phyloP scores from a whole-genome alignment of 2,329 filamentous ascomycete species.

The Ophiosphaerella herpotricha region DNA sequence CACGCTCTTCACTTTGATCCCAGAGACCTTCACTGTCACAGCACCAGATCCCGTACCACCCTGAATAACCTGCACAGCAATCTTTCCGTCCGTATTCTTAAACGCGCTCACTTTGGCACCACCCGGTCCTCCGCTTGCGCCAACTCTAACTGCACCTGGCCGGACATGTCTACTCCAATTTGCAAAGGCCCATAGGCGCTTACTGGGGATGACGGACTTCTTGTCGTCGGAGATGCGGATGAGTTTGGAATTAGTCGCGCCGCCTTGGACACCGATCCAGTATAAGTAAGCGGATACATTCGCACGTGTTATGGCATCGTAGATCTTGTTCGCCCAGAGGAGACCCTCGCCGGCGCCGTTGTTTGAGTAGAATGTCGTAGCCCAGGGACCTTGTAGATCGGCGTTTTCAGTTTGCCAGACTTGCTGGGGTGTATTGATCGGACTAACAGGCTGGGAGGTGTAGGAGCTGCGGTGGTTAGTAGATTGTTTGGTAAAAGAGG shows the following conservation, averaged over 20 bases:
- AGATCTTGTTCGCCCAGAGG: conserved; percentile 61
- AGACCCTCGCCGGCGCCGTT: conserved; percentile 58
- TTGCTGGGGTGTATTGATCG: conserved; percentile 44
- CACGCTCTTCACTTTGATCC: conserved; percentile 30
- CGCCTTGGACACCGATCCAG: conserved; percentile 56
- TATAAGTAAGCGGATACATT: conserved; percentile 60
- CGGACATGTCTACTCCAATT: conserved; percentile 47
- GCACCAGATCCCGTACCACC: conserved; percentile 20
- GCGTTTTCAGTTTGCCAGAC: conserved; percentile 61
- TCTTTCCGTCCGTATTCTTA: conserved; percentile 38
- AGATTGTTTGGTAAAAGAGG: neutral
- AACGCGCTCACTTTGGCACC: conserved; percentile 42
- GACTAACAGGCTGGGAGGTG: conserved; percentile 20
- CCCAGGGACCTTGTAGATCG: conserved; percentile 49
- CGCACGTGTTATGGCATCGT: conserved; percentile 53
- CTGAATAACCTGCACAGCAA: conserved; percentile 46
- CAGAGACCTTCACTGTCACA: conserved; percentile 32
- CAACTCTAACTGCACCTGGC: conserved; percentile 46
- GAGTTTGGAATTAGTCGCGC: conserved; percentile 44
- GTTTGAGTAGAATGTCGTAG: conserved; percentile 52
- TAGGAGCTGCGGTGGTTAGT: conserved; percentile 17
- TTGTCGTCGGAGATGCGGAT: conserved; percentile 42
- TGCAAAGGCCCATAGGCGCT: conserved; percentile 50
- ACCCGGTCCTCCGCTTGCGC: conserved; percentile 32
- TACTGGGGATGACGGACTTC: conserved; percentile 39